These are phyloP conservation scores for Amaranthus tricolor DNA, from an alignment of 179 eudicot genomes.

Conservation along the genomic window DNA sequence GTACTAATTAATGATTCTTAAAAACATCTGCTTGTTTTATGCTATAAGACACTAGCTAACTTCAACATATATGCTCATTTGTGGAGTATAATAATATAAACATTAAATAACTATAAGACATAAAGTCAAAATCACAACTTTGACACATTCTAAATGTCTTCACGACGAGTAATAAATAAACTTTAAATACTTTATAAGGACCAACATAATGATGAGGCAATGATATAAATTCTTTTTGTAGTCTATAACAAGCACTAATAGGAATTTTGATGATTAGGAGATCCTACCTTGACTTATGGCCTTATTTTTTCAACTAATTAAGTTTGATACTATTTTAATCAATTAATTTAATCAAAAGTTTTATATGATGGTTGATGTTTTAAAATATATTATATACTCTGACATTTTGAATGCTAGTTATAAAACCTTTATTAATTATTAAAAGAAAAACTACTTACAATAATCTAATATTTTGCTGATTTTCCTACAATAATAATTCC, in stretches of 20 bases:
- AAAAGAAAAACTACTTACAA: too few species aligned
- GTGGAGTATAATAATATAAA: not conserved
- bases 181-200: too few species aligned
- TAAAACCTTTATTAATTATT: too few species aligned
- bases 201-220: not conserved
- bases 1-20: not conserved
- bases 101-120: not conserved
- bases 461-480: too few species aligned
- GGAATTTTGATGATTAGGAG: not conserved
- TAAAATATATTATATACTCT: too few species aligned
- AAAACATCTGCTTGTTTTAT: not conserved
- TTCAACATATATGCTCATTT: not conserved
- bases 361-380: too few species aligned
- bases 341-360: too few species aligned
- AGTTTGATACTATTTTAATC: too few species aligned
- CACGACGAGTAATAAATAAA: not conserved
- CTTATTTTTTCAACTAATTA: too few species aligned
- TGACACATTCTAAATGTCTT: not conserved
- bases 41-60: not conserved
- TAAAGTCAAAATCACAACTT: not conserved
- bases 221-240: too few species aligned
- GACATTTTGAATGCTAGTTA: too few species aligned
- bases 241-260: not conserved
- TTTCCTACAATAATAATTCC: too few species aligned
- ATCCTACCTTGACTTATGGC: not conserved